Conservation (phyloP, 495 filamentous ascomycete species). For the Letharia lupina region DNA sequence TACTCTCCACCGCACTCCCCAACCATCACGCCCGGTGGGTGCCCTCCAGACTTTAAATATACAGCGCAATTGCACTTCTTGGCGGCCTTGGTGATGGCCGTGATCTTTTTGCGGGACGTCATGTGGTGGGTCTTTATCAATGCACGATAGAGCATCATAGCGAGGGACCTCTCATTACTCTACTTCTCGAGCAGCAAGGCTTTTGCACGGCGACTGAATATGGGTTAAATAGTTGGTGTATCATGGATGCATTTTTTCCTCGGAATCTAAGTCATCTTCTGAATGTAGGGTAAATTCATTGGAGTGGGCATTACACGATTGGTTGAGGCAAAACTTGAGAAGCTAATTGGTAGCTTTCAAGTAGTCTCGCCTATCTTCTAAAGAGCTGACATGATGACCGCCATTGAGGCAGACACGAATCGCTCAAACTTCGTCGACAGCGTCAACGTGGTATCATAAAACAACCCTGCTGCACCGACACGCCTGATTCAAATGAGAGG, state of each 20-base stretch:
- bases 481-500: background rate
- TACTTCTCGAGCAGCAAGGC: background rate
- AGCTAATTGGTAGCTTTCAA: too few relatives aligned
- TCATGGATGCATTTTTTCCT: background rate
- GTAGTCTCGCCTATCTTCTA: background rate
- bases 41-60: conserved; percentile 54
- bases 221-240: background rate
- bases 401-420: conserved; percentile 9
- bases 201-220: too few relatives aligned
- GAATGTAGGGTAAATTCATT: background rate
- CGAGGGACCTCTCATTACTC: background rate
- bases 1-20: conserved; percentile 45
- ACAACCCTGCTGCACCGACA: background rate
- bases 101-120: conserved; percentile 70
- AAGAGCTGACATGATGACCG: background rate
- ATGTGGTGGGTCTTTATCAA: conserved; percentile 76
- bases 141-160: conserved; percentile 40
- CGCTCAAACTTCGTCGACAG: conserved; percentile 7
- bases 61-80: conserved; percentile 47
- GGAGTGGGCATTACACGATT: too few relatives aligned
- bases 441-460: conserved; percentile 9
- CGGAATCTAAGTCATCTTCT: background rate
- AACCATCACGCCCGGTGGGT: conserved; percentile 68
- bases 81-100: conserved; percentile 55
- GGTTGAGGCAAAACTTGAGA: too few relatives aligned